These are phyloP conservation scores for Cudoniella acicularis DNA, from an alignment of 495 filamentous ascomycete genomes.

Conservation along the genomic window DNA sequence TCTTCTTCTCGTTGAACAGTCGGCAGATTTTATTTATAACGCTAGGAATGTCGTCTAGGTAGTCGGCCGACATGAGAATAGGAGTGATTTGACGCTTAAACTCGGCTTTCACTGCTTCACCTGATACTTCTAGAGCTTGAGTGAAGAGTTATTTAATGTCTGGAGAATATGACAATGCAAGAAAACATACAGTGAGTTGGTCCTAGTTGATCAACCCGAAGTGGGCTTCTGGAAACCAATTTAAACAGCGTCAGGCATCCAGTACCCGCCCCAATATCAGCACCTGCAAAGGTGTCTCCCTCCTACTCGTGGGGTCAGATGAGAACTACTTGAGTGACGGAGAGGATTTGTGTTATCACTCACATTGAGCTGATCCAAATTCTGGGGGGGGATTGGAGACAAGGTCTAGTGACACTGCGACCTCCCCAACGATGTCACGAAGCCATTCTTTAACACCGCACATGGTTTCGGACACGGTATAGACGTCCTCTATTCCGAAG, in stretches of 20 bases:
- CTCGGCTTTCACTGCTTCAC: constrained; percentile 8
- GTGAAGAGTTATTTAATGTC: too few relatives aligned
- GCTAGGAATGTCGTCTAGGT: background rate
- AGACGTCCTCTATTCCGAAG: constrained; percentile 10
- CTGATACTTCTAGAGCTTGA: constrained; percentile 9
- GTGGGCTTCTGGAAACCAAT: constrained; percentile 1
- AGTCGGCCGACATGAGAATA: background rate
- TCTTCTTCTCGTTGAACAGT: constrained; percentile 5
- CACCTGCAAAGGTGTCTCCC: constrained; percentile 5
- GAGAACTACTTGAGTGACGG: too few relatives aligned
- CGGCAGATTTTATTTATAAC: constrained; percentile 3
- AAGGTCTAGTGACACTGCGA: too few relatives aligned
- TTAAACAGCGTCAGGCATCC: constrained; percentile 9
- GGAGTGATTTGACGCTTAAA: constrained; percentile 1
- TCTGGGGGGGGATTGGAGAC: too few relatives aligned
- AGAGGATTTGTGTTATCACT: too few relatives aligned
- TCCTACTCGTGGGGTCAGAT: too few relatives aligned
- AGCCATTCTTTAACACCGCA: constrained; percentile 11
- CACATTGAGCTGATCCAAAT: too few relatives aligned
- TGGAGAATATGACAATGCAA: background rate
- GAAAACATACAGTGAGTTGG: constrained; percentile 3
- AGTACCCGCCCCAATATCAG: constrained; percentile 12
- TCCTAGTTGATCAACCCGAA: constrained; percentile 8
- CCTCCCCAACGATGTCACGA: too few relatives aligned
- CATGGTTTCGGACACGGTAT: constrained; percentile 10